Percentiles rank a stretch among this genome's conserved stretches.
These are phyloP conservation scores for Mycena chlorophos DNA, from an alignment of 768 basidiomycete species.

Conservation along the genomic window DNA sequence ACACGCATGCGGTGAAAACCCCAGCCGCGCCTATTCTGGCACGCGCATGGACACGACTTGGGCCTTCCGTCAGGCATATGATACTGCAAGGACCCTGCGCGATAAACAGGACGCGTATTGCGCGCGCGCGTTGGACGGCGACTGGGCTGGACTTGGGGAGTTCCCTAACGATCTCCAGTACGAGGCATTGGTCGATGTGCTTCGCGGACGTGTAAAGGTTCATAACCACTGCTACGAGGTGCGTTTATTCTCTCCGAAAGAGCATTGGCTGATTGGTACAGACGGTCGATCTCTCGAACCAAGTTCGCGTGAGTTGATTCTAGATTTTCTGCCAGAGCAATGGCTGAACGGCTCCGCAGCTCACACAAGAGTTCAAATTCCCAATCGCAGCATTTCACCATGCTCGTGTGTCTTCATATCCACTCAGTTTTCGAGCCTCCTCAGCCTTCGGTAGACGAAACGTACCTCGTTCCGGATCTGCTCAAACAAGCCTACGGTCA, in stretches of 20 bases:
- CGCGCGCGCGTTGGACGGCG: slow-evolving; percentile 42
- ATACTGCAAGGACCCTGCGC: slow-evolving; percentile 65
- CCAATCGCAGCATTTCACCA: slow-evolving; percentile 76
- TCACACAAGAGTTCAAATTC: slow-evolving; percentile 83
- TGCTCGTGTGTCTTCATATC: slow-evolving; percentile 34
- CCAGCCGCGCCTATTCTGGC: slow-evolving; percentile 43
- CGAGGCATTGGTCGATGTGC: slow-evolving; percentile 69
- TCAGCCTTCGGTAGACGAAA: slow-evolving; percentile 60
- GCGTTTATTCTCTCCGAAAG: background rate
- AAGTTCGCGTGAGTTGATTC: background rate
- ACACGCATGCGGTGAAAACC: slow-evolving; percentile 72
- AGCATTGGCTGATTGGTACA: background rate
- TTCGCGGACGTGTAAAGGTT: slow-evolving; percentile 76
- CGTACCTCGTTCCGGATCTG: slow-evolving; percentile 74
- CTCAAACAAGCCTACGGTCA: slow-evolving; percentile 71
- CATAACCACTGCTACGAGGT: slow-evolving; percentile 43
- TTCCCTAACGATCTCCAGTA: slow-evolving; percentile 73
- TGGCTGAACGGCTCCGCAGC: slow-evolving; percentile 30
- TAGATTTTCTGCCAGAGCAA: background rate
- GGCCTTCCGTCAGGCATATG: slow-evolving; percentile 73
- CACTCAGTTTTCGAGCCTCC: background rate
- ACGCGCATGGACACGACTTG: slow-evolving; percentile 65
- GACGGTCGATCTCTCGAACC: background rate
- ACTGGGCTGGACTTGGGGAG: slow-evolving; percentile 44
- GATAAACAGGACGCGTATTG: slow-evolving; percentile 71